Conservation (phyloP, 2,329 filamentous ascomycete species). For the Chaetoscypha palmicola region DNA sequence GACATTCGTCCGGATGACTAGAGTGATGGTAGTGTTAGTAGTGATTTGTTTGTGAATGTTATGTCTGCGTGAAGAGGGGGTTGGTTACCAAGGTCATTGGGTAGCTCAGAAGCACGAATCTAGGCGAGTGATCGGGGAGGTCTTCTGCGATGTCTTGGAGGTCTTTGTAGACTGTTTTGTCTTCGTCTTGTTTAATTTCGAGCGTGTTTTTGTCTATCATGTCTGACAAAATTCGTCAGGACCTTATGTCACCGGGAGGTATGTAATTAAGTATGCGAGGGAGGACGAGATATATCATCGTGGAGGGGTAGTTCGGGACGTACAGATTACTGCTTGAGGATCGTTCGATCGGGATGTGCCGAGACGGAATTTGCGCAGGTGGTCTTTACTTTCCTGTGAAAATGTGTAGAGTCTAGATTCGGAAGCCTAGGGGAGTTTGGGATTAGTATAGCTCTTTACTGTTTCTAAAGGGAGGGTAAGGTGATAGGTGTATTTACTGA, state of each 20-base stretch:
- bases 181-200: constrained; percentile 80
- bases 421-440: too few species aligned
- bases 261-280: too few species aligned
- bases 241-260: too few species aligned
- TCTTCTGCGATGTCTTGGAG: constrained; percentile 80
- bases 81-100: constrained; percentile 70
- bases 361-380: constrained; percentile 90
- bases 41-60: not conserved
- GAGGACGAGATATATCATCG: too few species aligned
- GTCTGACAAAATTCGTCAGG: constrained; percentile 50
- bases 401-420: constrained; percentile 90
- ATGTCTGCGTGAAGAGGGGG: not conserved
- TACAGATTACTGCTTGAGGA: constrained; percentile 93
- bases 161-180: constrained; percentile 68
- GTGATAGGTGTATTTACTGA: too few species aligned
- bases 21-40: constrained; percentile 10
- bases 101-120: constrained; percentile 86
- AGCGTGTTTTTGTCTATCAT: constrained; percentile 84
- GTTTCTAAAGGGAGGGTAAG: too few species aligned
- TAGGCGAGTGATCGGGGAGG: constrained; percentile 83
- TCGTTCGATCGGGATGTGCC: constrained; percentile 80
- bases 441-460: too few species aligned
- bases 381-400: constrained; percentile 80
- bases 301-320: constrained; percentile 36
- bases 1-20: constrained; percentile 76